Evolutionary conservation across 2,329 filamentous ascomycete genomes (phyloP).

Genomic region (Colletotrichum tamarilloi): DNA sequence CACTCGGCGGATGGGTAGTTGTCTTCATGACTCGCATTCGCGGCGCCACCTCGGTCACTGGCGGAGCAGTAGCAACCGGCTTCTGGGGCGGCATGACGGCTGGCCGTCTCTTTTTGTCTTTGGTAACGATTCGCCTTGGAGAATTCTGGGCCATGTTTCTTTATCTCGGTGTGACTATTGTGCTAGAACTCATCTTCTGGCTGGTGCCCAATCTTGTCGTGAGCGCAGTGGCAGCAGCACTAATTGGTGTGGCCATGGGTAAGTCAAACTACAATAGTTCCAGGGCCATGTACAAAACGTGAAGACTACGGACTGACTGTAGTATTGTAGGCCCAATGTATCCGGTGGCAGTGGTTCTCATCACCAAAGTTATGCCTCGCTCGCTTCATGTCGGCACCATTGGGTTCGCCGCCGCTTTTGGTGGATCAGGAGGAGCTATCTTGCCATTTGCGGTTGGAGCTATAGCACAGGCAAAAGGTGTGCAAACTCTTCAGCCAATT

Average conservation of each 20-base stretch:
- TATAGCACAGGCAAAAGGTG: constrained; percentile 69
- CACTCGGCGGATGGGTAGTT: constrained; percentile 81
- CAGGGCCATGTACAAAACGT: neutral
- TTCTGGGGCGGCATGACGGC: constrained; percentile 88
- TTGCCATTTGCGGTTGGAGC: constrained; percentile 76
- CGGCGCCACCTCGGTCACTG: constrained; percentile 73
- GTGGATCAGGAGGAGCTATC: constrained; percentile 76
- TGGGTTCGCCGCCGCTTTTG: constrained; percentile 82
- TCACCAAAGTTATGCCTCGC: constrained; percentile 78
- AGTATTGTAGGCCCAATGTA: constrained; percentile 75
- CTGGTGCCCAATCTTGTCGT: constrained; percentile 79
- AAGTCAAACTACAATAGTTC: constrained; percentile 50
- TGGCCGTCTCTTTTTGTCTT: constrained; percentile 78
- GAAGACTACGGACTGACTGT: neutral
- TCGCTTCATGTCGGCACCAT: constrained; percentile 83
- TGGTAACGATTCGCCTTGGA: constrained; percentile 74
- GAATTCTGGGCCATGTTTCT: constrained; percentile 17
- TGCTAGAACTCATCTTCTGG: constrained; percentile 81
- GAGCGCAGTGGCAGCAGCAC: neutral
- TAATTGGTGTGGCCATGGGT: neutral
- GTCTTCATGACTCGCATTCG: constrained; percentile 87
- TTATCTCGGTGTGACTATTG: constrained; percentile 74
- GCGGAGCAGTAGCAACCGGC: constrained; percentile 80
- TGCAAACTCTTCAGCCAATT: constrained; percentile 67
- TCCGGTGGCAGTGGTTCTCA: constrained; percentile 77